Evolutionary conservation across 192 early-diverging fungal genomes (phyloP).

Genomic region (Globomyces pollinis-pini): DNA sequence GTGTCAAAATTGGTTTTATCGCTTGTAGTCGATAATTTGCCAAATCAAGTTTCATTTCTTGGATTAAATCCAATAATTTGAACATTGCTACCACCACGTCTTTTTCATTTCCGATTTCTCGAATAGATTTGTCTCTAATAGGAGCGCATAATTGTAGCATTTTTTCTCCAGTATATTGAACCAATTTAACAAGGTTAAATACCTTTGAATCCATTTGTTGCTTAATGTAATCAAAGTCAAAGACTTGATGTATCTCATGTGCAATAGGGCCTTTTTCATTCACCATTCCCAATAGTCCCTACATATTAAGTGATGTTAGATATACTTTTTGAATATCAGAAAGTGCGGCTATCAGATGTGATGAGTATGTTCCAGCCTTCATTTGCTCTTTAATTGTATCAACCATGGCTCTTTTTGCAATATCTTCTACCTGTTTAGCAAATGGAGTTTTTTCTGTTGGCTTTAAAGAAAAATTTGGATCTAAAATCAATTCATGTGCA

Average conservation of each 20-base stretch:
- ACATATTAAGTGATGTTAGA: conserved; percentile 2
- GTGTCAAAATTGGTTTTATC: conserved; percentile 59
- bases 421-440: conserved; percentile 46
- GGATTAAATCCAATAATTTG: conserved; percentile 50
- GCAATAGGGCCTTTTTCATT: conserved; percentile 44
- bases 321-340: conserved; percentile 53
- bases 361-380: conserved; percentile 30
- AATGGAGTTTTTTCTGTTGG: conserved; percentile 28
- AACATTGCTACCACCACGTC: conserved; percentile 37
- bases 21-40: conserved; percentile 64
- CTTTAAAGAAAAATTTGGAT: conserved; percentile 63
- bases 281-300: conserved; percentile 62
- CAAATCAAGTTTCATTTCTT: conserved; percentile 76
- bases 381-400: conserved; percentile 59
- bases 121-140: conserved; percentile 56
- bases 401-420: conserved; percentile 66
- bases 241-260: conserved; percentile 48
- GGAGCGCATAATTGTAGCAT: conserved; percentile 75
- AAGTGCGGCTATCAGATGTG: conserved; percentile 46
- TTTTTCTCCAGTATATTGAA: conserved; percentile 40
- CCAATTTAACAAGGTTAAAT: conserved; percentile 42
- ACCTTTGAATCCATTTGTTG: conserved; percentile 54
- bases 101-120: conserved; percentile 15
- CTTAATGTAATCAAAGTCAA: conserved; percentile 60
- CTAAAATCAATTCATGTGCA: conserved; percentile 68